phyloP scores from a whole-genome alignment of 139 green algal genomes.

The Chlorella vulgaris region DNA sequence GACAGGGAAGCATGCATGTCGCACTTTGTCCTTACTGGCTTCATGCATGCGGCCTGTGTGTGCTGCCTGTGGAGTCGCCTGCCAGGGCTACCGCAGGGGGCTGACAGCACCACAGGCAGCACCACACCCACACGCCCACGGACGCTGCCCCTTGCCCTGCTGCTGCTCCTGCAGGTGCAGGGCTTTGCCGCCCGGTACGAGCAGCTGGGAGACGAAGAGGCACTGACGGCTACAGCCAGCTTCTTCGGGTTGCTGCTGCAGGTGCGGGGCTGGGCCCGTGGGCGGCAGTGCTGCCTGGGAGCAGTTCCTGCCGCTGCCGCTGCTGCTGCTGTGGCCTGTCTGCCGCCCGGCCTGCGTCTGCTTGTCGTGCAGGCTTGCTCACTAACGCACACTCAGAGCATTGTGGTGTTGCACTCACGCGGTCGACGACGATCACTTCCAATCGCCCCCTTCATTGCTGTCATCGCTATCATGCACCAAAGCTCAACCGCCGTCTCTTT shows the following conservation, averaged over 20 bases:
- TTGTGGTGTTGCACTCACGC: no score
- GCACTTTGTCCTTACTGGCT: not conserved
- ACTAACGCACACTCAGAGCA: no score
- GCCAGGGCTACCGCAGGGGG: no score
- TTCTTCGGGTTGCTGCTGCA: conserved; percentile 47
- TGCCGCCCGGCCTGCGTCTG: no score
- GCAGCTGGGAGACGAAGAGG: conserved; percentile 38
- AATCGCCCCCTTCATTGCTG: no score
- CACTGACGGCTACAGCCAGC: conserved; percentile 25
- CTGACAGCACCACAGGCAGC: no score
- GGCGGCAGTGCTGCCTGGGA: not conserved
- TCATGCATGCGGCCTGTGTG: not conserved
- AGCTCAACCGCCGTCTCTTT: not conserved
- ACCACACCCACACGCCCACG: not conserved
- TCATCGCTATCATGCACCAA: not conserved
- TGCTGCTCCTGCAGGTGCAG: conserved; percentile 53
- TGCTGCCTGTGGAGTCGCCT: not conserved
- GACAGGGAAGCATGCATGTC: not conserved
- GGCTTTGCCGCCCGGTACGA: conserved; percentile 67
- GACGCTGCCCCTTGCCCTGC: not conserved
- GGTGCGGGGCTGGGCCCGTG: not conserved
- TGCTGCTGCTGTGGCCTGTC: no score
- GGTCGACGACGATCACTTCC: no score
- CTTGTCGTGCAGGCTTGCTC: no score
- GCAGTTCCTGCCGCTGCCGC: no score